These are phyloP conservation scores for Yueomyces sp. DNA, from an alignment of 805 yeast species.

Conservation along the genomic window DNA sequence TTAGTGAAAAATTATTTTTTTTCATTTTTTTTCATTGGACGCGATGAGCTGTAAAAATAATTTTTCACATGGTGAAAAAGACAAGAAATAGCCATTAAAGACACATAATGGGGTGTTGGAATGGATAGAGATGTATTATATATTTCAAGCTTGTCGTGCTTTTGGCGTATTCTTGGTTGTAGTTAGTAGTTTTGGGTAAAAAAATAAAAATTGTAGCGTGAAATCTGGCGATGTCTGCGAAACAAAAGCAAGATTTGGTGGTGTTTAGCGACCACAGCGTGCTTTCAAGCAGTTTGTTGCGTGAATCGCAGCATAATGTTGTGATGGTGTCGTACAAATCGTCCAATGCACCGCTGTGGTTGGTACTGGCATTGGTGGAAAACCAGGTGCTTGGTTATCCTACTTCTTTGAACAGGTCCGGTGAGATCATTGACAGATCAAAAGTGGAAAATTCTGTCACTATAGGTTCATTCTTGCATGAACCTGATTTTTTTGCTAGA, in stretches of 20 bases:
- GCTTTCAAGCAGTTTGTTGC: slow-evolving; percentile 13
- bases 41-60: too few species aligned
- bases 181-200: too few species aligned
- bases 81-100: too few species aligned
- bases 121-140: too few species aligned
- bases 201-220: too few species aligned
- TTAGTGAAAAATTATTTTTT: background rate
- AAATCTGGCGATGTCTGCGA: slow-evolving; percentile 4
- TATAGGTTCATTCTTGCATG: slow-evolving; percentile 19
- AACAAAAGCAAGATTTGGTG: slow-evolving; percentile 46
- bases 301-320: slow-evolving; percentile 13
- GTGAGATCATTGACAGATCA: slow-evolving; percentile 7
- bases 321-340: slow-evolving; percentile 29
- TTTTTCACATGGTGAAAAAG: too few species aligned
- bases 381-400: slow-evolving; percentile 33
- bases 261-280: slow-evolving; percentile 40
- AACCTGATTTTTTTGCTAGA: slow-evolving; percentile 7
- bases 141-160: too few species aligned
- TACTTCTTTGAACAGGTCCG: slow-evolving; percentile 26
- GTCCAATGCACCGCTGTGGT: slow-evolving; percentile 56
- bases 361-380: slow-evolving; percentile 42
- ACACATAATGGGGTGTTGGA: too few species aligned
- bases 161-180: too few species aligned
- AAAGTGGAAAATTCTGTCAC: slow-evolving; percentile 10
- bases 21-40: too few species aligned